Base-by-base conservation (phyloP, 345 rosid genomes). In the Rubroshorea leprosula region DNA sequence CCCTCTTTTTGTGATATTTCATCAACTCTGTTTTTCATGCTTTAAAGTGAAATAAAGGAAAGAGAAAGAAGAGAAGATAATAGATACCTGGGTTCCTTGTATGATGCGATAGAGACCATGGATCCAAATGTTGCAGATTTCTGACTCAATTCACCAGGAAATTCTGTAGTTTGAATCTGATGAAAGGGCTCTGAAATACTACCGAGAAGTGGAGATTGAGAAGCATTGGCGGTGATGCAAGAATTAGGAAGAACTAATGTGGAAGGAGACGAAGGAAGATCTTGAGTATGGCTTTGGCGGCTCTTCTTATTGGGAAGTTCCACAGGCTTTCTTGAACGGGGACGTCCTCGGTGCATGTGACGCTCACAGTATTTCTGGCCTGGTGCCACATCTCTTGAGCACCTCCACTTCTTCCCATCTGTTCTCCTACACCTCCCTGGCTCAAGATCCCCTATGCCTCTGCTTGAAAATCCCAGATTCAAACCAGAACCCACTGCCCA, bases 241-340 rank as follows among this genome's bases (percentile, higher is more conserved):
- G 41, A 35, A 6, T 2, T 35, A 35, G 41, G 41, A 35, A 13
- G 6, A 29, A 29, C 22, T 41, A 27, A 5, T 43, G 56, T 11
- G 21, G 41, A 27, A 5, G 72, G 55, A 54, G 64, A 5, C 15
- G 72, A 43, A 35, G 65, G 41, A 51, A 24, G 50, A 39, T 23
- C 17, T 29, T 24, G 69, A 49, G 53, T 8, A 3, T 23, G 50
- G 50, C 22, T 19, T 39, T 57, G 68, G 54, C 72, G 68, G 41
- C 12, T 68, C 76, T 64, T 81, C 55, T 71, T 55, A 35, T 55
- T 62, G 51, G 67, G 69, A 68, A 69, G 84, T 82, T 86, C 95
- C 97, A 89, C 97, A 79, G 66, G 95, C 89, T 86, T 89, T 89
- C 95, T 89, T 89, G 97, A 89, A 89, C 97, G 97, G 69, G 90